Evolutionary conservation across 495 filamentous ascomycete species (phyloP).

Genomic region (Trichoderma erinaceum): DNA sequence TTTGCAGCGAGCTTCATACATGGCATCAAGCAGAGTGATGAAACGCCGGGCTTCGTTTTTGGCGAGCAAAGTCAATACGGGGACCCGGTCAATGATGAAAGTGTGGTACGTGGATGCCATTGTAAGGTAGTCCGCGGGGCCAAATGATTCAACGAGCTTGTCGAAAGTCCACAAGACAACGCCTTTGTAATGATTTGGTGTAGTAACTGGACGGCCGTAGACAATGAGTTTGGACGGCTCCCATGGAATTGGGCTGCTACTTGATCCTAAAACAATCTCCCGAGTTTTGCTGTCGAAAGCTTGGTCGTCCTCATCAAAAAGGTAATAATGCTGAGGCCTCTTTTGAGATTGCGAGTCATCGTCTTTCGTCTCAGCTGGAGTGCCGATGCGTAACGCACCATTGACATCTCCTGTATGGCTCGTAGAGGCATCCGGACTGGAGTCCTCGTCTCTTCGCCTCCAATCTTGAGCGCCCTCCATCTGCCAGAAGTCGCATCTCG

Average conservation of each 20-base stretch:
- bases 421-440: constrained; percentile 13
- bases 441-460: constrained; percentile 45
- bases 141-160: constrained; percentile 54
- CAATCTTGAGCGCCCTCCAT: constrained; percentile 63
- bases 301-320: constrained; percentile 23
- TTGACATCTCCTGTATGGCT: background rate
- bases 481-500: constrained; percentile 65
- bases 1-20: constrained; percentile 66
- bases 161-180: constrained; percentile 52
- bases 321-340: constrained; percentile 31
- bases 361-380: background rate
- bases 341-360: constrained; percentile 3
- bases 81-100: constrained; percentile 55
- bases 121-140: constrained; percentile 67
- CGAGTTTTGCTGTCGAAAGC: constrained; percentile 16
- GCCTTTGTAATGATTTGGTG: constrained; percentile 45
- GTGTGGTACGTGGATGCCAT: constrained; percentile 65
- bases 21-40: constrained; percentile 64
- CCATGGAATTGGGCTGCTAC: constrained; percentile 33
- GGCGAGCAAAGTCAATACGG: constrained; percentile 48
- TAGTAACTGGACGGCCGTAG: constrained; percentile 51
- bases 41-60: constrained; percentile 68
- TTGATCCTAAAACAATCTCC: background rate
- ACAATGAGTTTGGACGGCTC: constrained; percentile 43
- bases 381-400: background rate